phyloP scores from a whole-genome alignment of 2,329 filamentous ascomycete genomes.

The Endoconidiophora laricicola region DNA sequence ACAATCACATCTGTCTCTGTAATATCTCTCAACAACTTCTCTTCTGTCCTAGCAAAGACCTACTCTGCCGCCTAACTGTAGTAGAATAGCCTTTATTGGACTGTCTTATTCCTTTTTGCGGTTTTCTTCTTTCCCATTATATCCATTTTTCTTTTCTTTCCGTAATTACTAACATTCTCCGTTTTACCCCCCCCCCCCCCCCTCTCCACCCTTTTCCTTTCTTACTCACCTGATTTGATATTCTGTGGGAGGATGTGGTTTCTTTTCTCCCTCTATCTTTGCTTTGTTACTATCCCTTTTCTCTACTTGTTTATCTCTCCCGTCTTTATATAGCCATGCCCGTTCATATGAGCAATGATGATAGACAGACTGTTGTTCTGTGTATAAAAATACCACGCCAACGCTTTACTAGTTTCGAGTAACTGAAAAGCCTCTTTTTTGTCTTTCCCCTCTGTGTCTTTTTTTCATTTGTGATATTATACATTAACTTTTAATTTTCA shows the following conservation, averaged over 20 bases:
- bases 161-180: neutral
- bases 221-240: neutral
- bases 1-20: too few species aligned
- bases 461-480: too few species aligned
- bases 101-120: neutral
- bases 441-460: neutral
- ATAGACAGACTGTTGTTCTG: slow-evolving; percentile 3
- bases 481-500: too few species aligned
- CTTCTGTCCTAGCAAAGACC: too few species aligned
- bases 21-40: too few species aligned
- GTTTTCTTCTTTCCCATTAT: slow-evolving; percentile 1
- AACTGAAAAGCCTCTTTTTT: neutral
- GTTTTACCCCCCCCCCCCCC: too few species aligned
- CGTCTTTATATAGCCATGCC: slow-evolving; percentile 4
- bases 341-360: slow-evolving; percentile 7
- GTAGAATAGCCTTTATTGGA: too few species aligned
- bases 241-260: neutral
- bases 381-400: slow-evolving; percentile 3
- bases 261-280: neutral
- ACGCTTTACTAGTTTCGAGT: neutral
- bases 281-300: neutral
- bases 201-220: neutral
- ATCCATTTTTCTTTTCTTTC: neutral
- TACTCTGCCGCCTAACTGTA: too few species aligned
- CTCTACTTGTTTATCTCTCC: neutral